These are phyloP conservation scores for Sporothrix euskadiensis DNA, from an alignment of 2,329 filamentous ascomycete genomes.

Conservation along the genomic window DNA sequence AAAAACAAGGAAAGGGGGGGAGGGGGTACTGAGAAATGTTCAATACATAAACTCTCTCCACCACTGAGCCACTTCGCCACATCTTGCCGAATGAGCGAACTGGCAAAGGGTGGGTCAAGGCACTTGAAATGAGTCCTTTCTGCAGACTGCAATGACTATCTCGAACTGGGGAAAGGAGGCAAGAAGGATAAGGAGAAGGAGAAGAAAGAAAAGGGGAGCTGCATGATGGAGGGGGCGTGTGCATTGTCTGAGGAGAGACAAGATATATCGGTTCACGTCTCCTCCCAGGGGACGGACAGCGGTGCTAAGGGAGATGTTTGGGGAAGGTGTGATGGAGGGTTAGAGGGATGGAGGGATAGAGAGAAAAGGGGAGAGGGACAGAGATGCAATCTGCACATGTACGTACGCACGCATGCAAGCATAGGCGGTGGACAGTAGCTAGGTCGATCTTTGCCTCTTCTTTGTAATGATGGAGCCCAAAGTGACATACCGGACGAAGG, in stretches of 20 bases:
- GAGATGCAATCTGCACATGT: background rate
- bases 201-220: background rate
- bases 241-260: background rate
- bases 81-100: background rate
- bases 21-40: background rate
- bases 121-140: background rate
- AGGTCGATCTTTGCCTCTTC: constrained; percentile 1
- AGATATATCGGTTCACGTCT: background rate
- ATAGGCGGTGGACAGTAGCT: background rate
- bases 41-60: background rate
- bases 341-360: background rate
- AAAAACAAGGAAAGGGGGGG: background rate
- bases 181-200: background rate
- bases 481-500: background rate
- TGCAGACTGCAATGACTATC: background rate
- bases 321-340: background rate
- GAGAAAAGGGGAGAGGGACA: background rate
- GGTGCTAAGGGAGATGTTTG: background rate
- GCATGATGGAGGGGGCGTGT: constrained; percentile 12
- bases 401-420: background rate
- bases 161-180: background rate
- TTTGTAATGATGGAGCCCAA: background rate
- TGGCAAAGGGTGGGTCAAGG: background rate
- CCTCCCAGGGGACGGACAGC: background rate
- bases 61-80: background rate